Evolutionary conservation across 768 basidiomycete genomes (phyloP).

Genomic region (Panaeolus papilionaceus): DNA sequence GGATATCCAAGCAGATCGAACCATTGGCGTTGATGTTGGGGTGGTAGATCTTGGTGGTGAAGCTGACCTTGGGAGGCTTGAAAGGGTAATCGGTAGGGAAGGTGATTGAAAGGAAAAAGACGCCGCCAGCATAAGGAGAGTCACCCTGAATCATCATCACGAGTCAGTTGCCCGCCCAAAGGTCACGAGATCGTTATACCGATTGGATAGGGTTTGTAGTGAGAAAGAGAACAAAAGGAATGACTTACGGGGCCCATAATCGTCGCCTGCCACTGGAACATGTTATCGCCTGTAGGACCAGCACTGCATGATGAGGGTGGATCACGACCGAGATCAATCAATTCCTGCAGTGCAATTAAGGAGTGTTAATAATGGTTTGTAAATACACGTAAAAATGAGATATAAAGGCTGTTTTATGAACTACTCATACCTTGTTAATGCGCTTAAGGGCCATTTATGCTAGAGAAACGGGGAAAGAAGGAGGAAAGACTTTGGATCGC

Average conservation of each 20-base stretch:
- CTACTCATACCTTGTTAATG: slow-evolving; percentile 89
- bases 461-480: slow-evolving; percentile 38
- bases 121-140: slow-evolving; percentile 98
- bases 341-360: slow-evolving; percentile 65
- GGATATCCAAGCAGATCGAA: slow-evolving; percentile 97
- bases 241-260: slow-evolving; percentile 97
- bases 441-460: slow-evolving; percentile 92
- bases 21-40: slow-evolving; percentile 99
- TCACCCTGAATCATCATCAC: slow-evolving; percentile 68
- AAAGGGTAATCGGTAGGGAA: slow-evolving; percentile 99
- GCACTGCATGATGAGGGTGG: slow-evolving; percentile 99
- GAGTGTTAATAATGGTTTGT: slow-evolving; percentile 11
- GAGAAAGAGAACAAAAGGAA: slow-evolving; percentile 15
- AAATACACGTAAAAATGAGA: neutral
- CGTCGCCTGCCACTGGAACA: slow-evolving; percentile 99
- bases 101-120: slow-evolving; percentile 95
- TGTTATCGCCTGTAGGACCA: slow-evolving; percentile 96
- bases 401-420: neutral
- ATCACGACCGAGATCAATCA: slow-evolving; percentile 98
- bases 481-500: slow-evolving; percentile 30
- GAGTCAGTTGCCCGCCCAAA: slow-evolving; percentile 26
- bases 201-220: slow-evolving; percentile 5
- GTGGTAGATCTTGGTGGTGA: slow-evolving; percentile 99
- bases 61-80: slow-evolving; percentile 99
- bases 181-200: slow-evolving; percentile 28